These are phyloP conservation scores for Gossypium anomalum DNA, from an alignment of 345 rosid species.

Conservation along the genomic window DNA sequence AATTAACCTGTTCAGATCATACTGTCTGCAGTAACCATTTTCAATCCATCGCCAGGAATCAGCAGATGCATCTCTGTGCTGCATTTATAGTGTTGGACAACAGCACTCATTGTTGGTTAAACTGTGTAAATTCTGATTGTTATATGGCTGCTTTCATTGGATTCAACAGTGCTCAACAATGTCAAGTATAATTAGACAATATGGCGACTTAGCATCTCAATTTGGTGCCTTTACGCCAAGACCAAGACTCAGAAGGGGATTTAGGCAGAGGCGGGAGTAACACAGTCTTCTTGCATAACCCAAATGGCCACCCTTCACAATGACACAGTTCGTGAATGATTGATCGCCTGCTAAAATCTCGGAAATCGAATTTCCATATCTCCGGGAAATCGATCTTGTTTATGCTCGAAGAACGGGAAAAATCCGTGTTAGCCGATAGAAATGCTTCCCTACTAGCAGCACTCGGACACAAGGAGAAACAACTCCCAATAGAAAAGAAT, in stretches of 20 bases:
- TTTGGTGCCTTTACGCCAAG: slow-evolving; percentile 58
- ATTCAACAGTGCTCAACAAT: too few species aligned
- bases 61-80: background rate
- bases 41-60: background rate
- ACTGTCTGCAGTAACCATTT: background rate
- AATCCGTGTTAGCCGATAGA: slow-evolving; percentile 48
- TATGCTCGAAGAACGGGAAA: slow-evolving; percentile 59
- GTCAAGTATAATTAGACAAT: too few species aligned
- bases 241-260: slow-evolving; percentile 89
- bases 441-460: slow-evolving; percentile 49
- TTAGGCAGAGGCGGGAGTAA: slow-evolving; percentile 89
- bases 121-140: too few species aligned
- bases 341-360: slow-evolving; percentile 41
- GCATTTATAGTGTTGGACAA: background rate
- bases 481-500: slow-evolving; percentile 56
- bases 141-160: too few species aligned
- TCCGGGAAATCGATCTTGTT: slow-evolving; percentile 26
- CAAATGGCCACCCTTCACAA: slow-evolving; percentile 92
- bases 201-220: slow-evolving; percentile 34
- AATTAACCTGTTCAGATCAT: background rate
- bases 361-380: slow-evolving; percentile 29
- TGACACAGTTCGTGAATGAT: slow-evolving; percentile 65
- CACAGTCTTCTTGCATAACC: slow-evolving; percentile 68
- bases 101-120: background rate
- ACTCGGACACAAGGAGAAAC: slow-evolving; percentile 60